Evolutionary conservation across 2,329 filamentous ascomycete species (phyloP).

Genomic region (Botryotinia calthae): DNA sequence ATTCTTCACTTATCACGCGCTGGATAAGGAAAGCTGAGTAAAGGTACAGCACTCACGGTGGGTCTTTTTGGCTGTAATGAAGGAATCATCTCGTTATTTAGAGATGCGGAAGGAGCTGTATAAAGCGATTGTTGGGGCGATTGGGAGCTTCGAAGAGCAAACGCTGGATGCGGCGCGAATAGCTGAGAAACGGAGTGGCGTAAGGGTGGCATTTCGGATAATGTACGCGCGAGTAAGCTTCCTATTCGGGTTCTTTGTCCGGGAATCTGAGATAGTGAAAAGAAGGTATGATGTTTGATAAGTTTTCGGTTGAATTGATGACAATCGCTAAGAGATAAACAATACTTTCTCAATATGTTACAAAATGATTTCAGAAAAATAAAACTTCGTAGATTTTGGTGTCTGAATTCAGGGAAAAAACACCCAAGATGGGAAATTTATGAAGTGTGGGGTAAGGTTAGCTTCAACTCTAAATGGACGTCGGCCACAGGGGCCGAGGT

Average conservation of each 20-base stretch:
- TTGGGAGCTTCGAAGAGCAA: background rate
- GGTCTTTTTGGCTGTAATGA: slow-evolving; percentile 26
- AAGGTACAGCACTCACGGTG: slow-evolving; percentile 19
- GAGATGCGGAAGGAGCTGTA: background rate
- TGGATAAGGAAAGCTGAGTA: background rate
- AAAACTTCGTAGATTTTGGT: background rate
- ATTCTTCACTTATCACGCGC: background rate
- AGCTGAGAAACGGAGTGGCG: slow-evolving; percentile 28
- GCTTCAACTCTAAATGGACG: slow-evolving; percentile 20
- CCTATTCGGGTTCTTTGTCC: slow-evolving; percentile 1
- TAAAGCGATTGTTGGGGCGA: background rate
- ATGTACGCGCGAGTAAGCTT: background rate
- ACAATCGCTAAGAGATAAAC: background rate
- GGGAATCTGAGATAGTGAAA: background rate
- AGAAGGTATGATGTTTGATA: background rate
- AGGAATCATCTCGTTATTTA: background rate
- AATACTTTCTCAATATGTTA: background rate
- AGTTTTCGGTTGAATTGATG: background rate
- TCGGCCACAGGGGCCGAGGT: slow-evolving; percentile 7
- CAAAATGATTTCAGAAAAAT: background rate
- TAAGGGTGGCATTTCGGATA: slow-evolving; percentile 8
- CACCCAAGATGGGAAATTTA: slow-evolving; percentile 1
- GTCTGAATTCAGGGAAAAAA: background rate
- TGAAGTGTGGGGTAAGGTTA: slow-evolving; percentile 21
- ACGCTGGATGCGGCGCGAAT: slow-evolving; percentile 26